A percentile compares a stretch with the other conserved stretches of the same genome.
These are phyloP conservation scores for Aspergillus bertholletiae DNA, from an alignment of 495 filamentous ascomycete genomes.

Conservation along the genomic window DNA sequence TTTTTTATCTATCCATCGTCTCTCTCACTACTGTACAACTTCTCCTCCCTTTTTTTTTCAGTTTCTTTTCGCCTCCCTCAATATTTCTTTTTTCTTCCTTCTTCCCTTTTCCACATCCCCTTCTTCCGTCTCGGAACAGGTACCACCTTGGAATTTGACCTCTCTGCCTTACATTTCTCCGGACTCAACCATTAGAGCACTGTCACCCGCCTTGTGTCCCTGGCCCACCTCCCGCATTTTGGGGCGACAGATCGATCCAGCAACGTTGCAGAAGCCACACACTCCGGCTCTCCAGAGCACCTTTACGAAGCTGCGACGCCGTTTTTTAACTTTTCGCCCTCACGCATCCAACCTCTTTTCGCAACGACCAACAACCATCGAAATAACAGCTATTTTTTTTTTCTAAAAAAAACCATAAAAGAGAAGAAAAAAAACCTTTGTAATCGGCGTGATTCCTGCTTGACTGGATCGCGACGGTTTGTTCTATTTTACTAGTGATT, in stretches of 20 bases:
- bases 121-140: conserved; percentile 4
- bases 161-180: not conserved
- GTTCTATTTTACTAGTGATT: conserved; percentile 4
- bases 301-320: conserved; percentile 11
- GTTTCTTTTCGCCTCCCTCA: conserved; percentile 8
- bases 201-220: conserved; percentile 3
- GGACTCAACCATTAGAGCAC: conserved; percentile 9
- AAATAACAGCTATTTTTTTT: not conserved
- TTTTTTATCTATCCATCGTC: not conserved
- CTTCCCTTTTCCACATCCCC: conserved; percentile 11
- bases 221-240: conserved; percentile 8
- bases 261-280: conserved; percentile 19
- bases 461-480: conserved; percentile 6
- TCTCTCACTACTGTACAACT: conserved; percentile 15
- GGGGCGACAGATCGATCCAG: conserved; percentile 9
- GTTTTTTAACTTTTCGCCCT: conserved; percentile 1
- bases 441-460: conserved; percentile 1
- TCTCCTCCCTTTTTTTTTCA: conserved; percentile 14
- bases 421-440: not conserved
- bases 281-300: conserved; percentile 7
- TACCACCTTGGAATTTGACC: not conserved
- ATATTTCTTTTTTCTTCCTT: conserved; percentile 9
- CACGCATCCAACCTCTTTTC: not conserved
- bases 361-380: not conserved
- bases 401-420: not conserved